Conservation (phyloP, 2,329 filamentous ascomycete species). For the Volutella citrinella region DNA sequence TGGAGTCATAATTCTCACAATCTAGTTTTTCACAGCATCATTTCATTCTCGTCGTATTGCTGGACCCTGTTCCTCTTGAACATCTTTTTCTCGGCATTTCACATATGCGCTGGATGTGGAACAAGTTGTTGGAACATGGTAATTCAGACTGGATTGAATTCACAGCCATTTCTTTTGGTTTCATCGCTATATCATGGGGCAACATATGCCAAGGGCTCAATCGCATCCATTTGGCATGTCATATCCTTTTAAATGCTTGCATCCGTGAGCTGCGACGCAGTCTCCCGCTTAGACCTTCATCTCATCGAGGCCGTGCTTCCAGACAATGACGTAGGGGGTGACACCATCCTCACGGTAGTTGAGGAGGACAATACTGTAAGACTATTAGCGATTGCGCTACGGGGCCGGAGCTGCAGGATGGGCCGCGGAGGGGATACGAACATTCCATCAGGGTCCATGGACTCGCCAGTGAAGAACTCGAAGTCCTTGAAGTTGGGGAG, state of each 20-base stretch:
- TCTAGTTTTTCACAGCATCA: not conserved
- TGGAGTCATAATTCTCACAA: conserved; percentile 13
- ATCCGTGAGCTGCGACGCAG: no score
- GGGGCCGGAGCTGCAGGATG: no score
- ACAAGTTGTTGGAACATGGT: no score
- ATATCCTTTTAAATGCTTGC: conserved; percentile 15
- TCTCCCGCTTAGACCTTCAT: conserved; percentile 78
- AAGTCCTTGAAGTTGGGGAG: conserved; percentile 89
- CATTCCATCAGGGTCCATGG: conserved; percentile 93
- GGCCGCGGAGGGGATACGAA: no score
- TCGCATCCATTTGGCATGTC: conserved; percentile 21
- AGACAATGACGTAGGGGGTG: conserved; percentile 85
- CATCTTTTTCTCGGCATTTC: no score
- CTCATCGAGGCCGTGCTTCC: conserved; percentile 89
- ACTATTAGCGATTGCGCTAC: no score
- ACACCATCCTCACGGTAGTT: conserved; percentile 97
- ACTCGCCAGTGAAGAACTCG: conserved; percentile 90
- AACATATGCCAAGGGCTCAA: conserved; percentile 19
- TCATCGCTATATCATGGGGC: conserved; percentile 19
- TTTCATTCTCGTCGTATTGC: not conserved
- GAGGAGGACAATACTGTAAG: conserved; percentile 78
- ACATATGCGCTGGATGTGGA: no score
- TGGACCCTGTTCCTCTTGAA: no score
- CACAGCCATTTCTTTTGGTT: conserved; percentile 18
- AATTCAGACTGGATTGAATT: conserved; percentile 13